Percentiles rank a stretch among this genome's conserved stretches.
Conservation (phyloP, 148 eudicot species). For the Vaccinium corymbosum region DNA sequence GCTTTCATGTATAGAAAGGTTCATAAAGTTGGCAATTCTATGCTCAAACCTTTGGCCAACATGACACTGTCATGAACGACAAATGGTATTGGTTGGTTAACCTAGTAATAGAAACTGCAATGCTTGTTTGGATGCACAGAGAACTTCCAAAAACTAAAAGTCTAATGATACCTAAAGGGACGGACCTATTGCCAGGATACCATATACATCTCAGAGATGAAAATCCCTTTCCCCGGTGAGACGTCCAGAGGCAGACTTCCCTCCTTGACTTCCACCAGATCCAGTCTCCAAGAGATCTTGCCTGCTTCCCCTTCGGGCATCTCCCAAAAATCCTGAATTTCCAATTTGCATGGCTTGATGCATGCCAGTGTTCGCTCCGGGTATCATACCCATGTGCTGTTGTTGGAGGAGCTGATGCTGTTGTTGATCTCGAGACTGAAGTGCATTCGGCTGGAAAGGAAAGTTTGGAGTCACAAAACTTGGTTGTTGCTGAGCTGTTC, state of each 20-base stretch:
- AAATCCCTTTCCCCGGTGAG: constrained; percentile 9
- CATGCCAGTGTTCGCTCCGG: constrained; percentile 34
- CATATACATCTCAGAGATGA: background rate
- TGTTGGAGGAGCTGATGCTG: constrained; percentile 44
- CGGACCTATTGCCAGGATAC: background rate
- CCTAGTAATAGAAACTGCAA: background rate
- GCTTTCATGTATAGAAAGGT: too few species aligned
- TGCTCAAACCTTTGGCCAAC: too few species aligned
- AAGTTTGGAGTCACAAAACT: constrained; percentile 31
- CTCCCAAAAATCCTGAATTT: constrained; percentile 30
- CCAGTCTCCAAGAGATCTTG: constrained; percentile 38
- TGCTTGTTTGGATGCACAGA: background rate
- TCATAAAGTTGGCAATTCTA: too few species aligned
- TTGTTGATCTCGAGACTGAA: constrained; percentile 49
- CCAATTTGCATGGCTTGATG: constrained; percentile 36
- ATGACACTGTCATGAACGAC: background rate
- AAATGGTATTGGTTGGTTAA: background rate
- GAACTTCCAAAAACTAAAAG: background rate
- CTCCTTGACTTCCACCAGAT: constrained; percentile 19
- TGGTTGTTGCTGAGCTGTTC: constrained; percentile 40
- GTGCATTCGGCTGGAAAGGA: constrained; percentile 43
- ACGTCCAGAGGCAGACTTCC: constrained; percentile 5
- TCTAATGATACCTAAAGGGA: background rate
- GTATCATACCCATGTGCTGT: constrained; percentile 38
- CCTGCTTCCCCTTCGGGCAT: constrained; percentile 21